A percentile compares a stretch with the other conserved stretches of the same genome.
phyloP scores from a whole-genome alignment of 495 filamentous ascomycete genomes.

The Immersiella caudata region DNA sequence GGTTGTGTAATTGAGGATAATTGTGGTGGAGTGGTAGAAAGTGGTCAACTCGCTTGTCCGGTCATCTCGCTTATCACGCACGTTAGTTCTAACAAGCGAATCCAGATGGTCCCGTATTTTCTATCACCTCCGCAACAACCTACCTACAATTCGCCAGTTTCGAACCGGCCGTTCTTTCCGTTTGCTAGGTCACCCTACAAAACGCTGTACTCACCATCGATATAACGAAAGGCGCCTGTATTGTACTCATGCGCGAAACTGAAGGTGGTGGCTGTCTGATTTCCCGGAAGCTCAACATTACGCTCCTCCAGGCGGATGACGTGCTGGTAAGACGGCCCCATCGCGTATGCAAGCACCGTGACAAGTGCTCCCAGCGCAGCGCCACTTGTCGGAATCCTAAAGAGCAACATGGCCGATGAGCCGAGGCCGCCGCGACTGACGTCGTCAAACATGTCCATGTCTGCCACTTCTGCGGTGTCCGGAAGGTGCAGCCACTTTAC shows the following conservation, averaged over 20 bases:
- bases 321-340: neutral
- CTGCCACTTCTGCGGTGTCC: neutral
- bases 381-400: neutral
- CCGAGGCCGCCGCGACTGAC: neutral
- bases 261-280: neutral
- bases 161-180: neutral
- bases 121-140: neutral
- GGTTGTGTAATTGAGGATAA: too few relatives aligned
- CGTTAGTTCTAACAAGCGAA: neutral
- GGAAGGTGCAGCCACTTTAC: neutral
- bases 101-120: neutral
- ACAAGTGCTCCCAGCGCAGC: neutral
- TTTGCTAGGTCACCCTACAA: too few relatives aligned
- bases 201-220: too few relatives aligned
- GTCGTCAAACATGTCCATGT: neutral
- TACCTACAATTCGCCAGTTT: neutral
- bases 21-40: too few relatives aligned
- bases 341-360: neutral
- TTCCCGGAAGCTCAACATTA: neutral
- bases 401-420: neutral
- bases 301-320: neutral
- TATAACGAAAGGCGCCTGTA: neutral
- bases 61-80: too few relatives aligned
- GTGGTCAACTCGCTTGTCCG: too few relatives aligned
- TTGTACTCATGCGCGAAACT: neutral